These are phyloP conservation scores for Mucor lusitanicus DNA, from an alignment of 371 early-diverging fungal genomes.

Conservation along the genomic window DNA sequence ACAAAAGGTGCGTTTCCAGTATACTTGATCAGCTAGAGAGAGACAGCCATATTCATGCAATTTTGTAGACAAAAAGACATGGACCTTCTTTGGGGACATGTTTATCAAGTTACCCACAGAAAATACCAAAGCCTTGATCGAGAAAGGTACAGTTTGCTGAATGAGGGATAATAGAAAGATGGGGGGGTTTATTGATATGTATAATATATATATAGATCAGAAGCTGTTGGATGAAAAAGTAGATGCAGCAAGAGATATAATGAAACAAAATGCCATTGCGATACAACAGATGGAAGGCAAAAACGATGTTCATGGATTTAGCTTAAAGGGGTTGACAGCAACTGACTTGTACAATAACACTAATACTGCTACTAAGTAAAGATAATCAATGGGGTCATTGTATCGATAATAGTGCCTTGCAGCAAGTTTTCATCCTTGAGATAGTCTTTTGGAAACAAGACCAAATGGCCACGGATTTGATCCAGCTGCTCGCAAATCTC, in stretches of 20 bases:
- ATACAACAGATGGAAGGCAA: conserved; percentile 54
- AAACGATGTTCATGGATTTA: conserved; percentile 47
- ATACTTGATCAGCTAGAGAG: too few relatives aligned
- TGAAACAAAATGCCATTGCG: conserved; percentile 46
- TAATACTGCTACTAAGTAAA: conserved; percentile 59
- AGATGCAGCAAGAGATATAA: conserved; percentile 35
- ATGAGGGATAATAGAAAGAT: too few relatives aligned
- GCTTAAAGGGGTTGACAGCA: conserved; percentile 39
- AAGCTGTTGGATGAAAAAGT: conserved; percentile 45
- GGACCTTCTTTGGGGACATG: conserved; percentile 69
- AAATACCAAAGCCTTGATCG: conserved; percentile 39
- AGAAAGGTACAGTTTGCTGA: conserved; percentile 37
- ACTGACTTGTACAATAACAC: conserved; percentile 37
- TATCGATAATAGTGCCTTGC: conserved; percentile 54
- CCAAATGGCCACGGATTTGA: conserved; percentile 64
- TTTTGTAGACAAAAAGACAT: conserved; percentile 56
- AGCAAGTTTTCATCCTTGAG: conserved; percentile 71
- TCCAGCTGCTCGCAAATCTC: conserved; percentile 46
- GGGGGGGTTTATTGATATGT: too few relatives aligned
- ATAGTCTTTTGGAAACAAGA: conserved; percentile 78
- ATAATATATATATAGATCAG: conserved; percentile 36
- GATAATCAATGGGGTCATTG: conserved; percentile 60
- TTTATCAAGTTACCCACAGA: conserved; percentile 58
- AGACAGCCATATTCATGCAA: background rate
- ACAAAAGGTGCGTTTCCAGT: conserved; percentile 5